Base-by-base conservation (phyloP, 73 alveolate species). In the Breviolum minutum region DNA sequence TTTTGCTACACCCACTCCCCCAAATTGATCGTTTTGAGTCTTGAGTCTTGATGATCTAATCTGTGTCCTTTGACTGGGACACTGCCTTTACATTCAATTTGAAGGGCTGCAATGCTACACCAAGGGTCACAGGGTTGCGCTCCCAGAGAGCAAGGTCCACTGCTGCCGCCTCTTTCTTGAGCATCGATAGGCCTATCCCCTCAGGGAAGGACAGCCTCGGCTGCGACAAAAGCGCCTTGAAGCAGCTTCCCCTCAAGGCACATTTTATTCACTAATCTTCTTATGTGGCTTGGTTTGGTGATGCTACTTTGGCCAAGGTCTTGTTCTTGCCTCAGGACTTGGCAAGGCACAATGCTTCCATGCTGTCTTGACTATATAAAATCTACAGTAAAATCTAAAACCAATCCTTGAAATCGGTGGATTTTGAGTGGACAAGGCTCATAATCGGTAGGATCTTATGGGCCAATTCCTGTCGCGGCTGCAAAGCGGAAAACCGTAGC, bases 121-220 rank as follows among this genome's bases (percentile, higher is more conserved):
- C 96, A 40, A 89, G 96, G 10, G 20, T 89, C 96, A 16, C 96
- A 5, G 63, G 64, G 96, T 70, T 48, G 12, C 68, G 88, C 30
- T 80, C 88, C 88, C 88, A 29, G 60, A 74, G 86, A 30, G 68
- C 86, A 2, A 69, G 20, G 63, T 69, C 86, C 7, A 69, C 32
- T 54, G 54, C 87, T 30, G 63, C 71, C 7, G 81, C 86, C 71
- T 69, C 29, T 60, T 22, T 30, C 71, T 89, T 89, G 48, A 89
- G 96, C 70, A 22, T 16, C 20, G 60, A 20, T n/a, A 48, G 63
- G 17, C 66, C 27, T 7, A 69, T n/a, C 19, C 96, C 96, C 26
- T 69, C 63, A 27, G 96, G 96, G 30, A 26, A 68, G 71, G 96
- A 48, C 32, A 27, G 30, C 96, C 96, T 89, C 16, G 24, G 32